A percentile compares a stretch with the other conserved stretches of the same genome.
Evolutionary conservation across 169 alveolate genomes (phyloP).

Genomic region (Fabrea salina): DNA sequence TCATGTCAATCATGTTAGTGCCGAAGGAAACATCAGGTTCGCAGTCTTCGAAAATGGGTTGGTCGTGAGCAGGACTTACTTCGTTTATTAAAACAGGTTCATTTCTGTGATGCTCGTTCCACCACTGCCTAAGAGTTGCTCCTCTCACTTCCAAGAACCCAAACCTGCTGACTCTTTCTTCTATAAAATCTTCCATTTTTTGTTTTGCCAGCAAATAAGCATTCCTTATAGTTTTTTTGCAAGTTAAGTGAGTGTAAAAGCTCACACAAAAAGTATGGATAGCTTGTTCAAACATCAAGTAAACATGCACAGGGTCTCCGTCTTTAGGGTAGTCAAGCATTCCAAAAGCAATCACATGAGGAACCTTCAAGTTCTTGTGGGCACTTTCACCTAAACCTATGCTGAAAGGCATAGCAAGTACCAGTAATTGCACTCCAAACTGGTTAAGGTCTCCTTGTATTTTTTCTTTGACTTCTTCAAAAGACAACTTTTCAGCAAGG

Average conservation of each 20-base stretch:
- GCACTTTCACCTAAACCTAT: not conserved
- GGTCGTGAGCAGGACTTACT: not conserved
- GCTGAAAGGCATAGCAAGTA: slow-evolving; percentile 10
- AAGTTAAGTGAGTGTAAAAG: not conserved
- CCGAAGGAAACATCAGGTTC: not conserved
- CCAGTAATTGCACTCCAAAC: not conserved
- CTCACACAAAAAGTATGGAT: slow-evolving; percentile 17
- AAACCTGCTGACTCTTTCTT: not conserved
- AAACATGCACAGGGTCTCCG: not conserved
- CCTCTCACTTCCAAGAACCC: not conserved
- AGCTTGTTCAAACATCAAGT: not conserved
- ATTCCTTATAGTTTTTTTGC: not conserved
- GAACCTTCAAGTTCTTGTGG: not conserved
- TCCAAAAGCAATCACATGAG: slow-evolving; percentile 3
- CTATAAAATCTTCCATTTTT: not conserved
- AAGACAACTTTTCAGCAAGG: not conserved
- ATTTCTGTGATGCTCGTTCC: not conserved
- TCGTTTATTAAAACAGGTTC: slow-evolving; percentile 12
- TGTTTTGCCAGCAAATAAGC: not conserved
- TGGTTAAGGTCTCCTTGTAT: not conserved
- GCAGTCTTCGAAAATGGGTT: not conserved
- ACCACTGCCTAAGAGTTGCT: not conserved
- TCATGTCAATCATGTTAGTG: not conserved
- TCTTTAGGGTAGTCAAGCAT: slow-evolving; percentile 18
- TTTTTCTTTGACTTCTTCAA: slow-evolving; percentile 4